Percentiles rank a stretch among this genome's conserved stretches.
Conservation (phyloP, 106 monocot species). For the Hemerocallis citrina region DNA sequence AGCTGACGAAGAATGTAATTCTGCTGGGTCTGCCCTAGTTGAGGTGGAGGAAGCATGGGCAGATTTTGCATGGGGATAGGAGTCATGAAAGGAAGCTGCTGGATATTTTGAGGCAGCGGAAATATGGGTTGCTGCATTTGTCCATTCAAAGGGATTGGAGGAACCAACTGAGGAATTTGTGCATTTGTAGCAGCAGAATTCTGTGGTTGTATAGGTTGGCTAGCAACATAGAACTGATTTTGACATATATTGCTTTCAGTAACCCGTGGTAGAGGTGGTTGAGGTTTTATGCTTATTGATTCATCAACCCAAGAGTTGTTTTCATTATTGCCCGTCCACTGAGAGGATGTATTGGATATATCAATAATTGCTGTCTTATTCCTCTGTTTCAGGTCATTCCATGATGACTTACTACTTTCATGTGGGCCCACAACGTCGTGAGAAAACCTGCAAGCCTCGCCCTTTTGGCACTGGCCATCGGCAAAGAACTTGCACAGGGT, state of each 20-base stretch:
- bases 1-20: slow-evolving; percentile 5
- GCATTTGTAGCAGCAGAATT: slow-evolving; percentile 13
- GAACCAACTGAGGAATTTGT: slow-evolving; percentile 18
- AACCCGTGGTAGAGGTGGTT: slow-evolving; percentile 1
- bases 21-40: slow-evolving; percentile 17
- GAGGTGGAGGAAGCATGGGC: slow-evolving; percentile 6
- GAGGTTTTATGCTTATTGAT: neutral
- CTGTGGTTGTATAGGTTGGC: slow-evolving; percentile 8
- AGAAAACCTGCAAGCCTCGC: slow-evolving; percentile 53
- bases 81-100: no score
- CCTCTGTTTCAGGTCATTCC: neutral
- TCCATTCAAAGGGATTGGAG: slow-evolving; percentile 17
- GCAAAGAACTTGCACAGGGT: slow-evolving; percentile 73
- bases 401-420: slow-evolving; percentile 14
- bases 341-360: slow-evolving; percentile 7
- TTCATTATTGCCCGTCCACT: slow-evolving; percentile 5
- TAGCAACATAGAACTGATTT: neutral
- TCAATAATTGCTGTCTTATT: neutral
- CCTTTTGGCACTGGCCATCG: slow-evolving; percentile 56
- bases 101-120: slow-evolving; percentile 20
- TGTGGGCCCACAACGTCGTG: slow-evolving; percentile 26
- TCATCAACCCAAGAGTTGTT: neutral
- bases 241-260: slow-evolving; percentile 3
- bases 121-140: slow-evolving; percentile 19
- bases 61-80: slow-evolving; percentile 12